A percentile compares a stretch with the other conserved stretches of the same genome.
Conservation (phyloP, 495 filamentous ascomycete species). For the Penicillium daleae region DNA sequence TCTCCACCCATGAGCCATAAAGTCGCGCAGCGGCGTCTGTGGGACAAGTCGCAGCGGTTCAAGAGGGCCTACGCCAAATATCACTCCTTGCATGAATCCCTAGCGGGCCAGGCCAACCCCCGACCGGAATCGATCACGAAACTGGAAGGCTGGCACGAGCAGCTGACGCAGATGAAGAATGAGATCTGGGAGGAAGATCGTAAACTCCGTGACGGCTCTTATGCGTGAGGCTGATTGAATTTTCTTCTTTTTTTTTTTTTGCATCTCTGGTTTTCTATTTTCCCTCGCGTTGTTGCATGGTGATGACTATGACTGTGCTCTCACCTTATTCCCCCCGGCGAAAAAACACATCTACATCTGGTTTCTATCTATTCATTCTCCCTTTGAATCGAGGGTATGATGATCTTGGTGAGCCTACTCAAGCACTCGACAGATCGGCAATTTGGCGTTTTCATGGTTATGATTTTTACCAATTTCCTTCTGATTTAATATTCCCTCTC, state of each 20-base stretch:
- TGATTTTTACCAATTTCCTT: slow-evolving; percentile 17
- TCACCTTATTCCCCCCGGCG: neutral
- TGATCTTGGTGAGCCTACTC: neutral
- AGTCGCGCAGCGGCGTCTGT: slow-evolving; percentile 41
- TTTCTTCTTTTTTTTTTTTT: too few relatives aligned
- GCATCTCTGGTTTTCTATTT: slow-evolving; percentile 13
- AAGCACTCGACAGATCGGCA: slow-evolving; percentile 15
- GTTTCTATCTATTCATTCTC: neutral
- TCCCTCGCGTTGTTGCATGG: slow-evolving; percentile 22
- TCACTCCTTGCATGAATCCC: slow-evolving; percentile 60
- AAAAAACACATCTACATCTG: neutral
- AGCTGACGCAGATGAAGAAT: slow-evolving; percentile 64
- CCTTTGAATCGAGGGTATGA: neutral
- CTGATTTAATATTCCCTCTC: slow-evolving; percentile 11
- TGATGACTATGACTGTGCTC: slow-evolving; percentile 6
- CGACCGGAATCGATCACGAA: slow-evolving; percentile 56
- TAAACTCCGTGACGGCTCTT: slow-evolving; percentile 31
- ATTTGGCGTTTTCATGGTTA: slow-evolving; percentile 18
- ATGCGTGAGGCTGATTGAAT: slow-evolving; percentile 19
- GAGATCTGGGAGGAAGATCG: slow-evolving; percentile 62
- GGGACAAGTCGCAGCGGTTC: slow-evolving; percentile 64
- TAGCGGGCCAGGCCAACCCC: slow-evolving; percentile 55
- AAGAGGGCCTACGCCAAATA: slow-evolving; percentile 67
- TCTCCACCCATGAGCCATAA: slow-evolving; percentile 50
- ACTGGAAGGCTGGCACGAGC: slow-evolving; percentile 63